Percentiles rank a stretch among this genome's conserved stretches.
phyloP scores from a whole-genome alignment of 768 basidiomycete species.

The Termitomyces sp. region DNA sequence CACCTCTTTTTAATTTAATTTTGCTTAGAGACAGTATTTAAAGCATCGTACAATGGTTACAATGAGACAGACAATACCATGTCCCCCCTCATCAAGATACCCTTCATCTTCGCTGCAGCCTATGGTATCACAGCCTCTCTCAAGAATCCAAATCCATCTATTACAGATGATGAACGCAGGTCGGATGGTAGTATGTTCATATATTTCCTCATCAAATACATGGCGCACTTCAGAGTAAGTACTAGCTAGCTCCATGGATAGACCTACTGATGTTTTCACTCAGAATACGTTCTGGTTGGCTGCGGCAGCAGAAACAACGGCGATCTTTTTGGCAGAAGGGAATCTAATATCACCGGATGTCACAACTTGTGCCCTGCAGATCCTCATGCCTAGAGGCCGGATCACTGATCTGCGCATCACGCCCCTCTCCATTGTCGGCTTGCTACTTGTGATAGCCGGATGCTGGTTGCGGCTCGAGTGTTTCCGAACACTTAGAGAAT shows the following conservation, averaged over 20 bases:
- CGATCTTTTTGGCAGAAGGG: not conserved
- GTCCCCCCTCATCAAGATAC: constrained; percentile 1
- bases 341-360: not conserved
- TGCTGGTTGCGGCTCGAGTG: constrained; percentile 31
- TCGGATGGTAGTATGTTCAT: not conserved
- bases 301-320: not conserved
- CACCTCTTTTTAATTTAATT: too few species aligned
- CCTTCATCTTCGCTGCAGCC: constrained; percentile 3
- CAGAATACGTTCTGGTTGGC: constrained; percentile 1
- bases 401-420: constrained; percentile 10
- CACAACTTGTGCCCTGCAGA: not conserved
- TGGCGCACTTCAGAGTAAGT: constrained; percentile 2
- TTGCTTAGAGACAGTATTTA: too few species aligned
- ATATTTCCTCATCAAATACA: not conserved
- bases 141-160: constrained; percentile 1
- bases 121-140: not conserved
- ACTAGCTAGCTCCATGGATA: not conserved
- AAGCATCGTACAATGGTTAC: too few species aligned
- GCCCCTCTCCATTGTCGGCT: constrained; percentile 28
- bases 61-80: not conserved
- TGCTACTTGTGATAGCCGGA: constrained; percentile 24
- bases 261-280: not conserved
- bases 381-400: not conserved
- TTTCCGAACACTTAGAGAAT: constrained; percentile 29
- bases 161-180: constrained; percentile 1